These are phyloP conservation scores for Fusarium longipes DNA, from an alignment of 2,329 filamentous ascomycete species.

Conservation along the genomic window DNA sequence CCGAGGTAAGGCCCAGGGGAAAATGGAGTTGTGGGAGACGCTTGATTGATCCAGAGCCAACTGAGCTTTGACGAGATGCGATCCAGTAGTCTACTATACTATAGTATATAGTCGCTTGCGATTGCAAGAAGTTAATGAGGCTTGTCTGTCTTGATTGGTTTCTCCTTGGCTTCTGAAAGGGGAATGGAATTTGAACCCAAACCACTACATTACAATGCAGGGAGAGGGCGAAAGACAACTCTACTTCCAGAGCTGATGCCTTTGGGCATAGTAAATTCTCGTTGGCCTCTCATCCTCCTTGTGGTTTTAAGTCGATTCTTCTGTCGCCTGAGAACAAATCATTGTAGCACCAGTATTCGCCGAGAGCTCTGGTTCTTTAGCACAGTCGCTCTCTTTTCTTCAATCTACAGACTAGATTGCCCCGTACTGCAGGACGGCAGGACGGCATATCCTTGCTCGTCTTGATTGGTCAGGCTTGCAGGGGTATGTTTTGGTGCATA, in stretches of 20 bases:
- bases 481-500: conserved; percentile 19
- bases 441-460: conserved; percentile 16
- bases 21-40: neutral
- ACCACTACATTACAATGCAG: neutral
- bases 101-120: neutral
- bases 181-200: neutral
- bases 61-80: neutral
- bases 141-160: neutral
- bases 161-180: neutral
- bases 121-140: neutral
- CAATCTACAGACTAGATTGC: neutral
- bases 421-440: conserved; percentile 10
- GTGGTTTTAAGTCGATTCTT: neutral
- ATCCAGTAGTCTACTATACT: neutral
- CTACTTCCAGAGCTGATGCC: neutral
- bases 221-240: neutral
- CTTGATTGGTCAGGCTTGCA: conserved; percentile 35
- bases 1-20: conserved; percentile 20
- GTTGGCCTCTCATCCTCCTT: neutral
- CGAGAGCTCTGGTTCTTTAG: neutral
- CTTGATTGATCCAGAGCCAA: neutral
- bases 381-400: conserved; percentile 2
- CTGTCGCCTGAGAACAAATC: neutral
- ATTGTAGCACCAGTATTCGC: neutral
- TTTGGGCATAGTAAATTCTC: too few species aligned